phyloP scores from a whole-genome alignment of 2,329 filamentous ascomycete species.

The Colletotrichum karsti region DNA sequence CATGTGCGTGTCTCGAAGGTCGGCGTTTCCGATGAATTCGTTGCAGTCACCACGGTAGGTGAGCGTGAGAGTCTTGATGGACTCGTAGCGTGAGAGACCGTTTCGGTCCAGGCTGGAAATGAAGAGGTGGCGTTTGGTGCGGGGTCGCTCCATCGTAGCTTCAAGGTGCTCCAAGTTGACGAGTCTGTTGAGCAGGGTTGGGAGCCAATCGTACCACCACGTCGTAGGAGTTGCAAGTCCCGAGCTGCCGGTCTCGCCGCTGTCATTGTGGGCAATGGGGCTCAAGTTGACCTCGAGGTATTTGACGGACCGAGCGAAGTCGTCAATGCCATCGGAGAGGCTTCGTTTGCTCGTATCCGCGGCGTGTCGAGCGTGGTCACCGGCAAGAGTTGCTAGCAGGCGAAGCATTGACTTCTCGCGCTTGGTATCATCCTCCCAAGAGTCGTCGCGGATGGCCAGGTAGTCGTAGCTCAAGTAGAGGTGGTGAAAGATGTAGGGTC shows the following conservation, averaged over 20 bases:
- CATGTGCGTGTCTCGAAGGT: neutral
- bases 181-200: neutral
- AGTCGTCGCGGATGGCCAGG: neutral
- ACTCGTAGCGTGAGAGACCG: neutral
- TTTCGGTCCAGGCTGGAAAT: neutral
- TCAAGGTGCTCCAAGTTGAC: neutral
- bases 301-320: neutral
- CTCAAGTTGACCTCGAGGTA: neutral
- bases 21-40: neutral
- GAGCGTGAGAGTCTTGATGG: neutral
- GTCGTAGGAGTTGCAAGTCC: fast-evolving
- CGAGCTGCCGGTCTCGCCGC: neutral
- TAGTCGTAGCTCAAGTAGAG: neutral
- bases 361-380: neutral
- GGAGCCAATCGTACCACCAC: neutral
- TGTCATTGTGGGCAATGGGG: neutral
- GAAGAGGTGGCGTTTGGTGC: neutral
- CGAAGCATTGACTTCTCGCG: neutral
- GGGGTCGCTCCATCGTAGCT: neutral
- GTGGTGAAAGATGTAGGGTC: neutral
- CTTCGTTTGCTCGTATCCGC: neutral
- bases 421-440: neutral
- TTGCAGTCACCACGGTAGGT: neutral
- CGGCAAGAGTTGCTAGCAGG: neutral
- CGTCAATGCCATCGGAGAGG: neutral